Conservation (phyloP, 1,139 yeast genomes). For the Yamadazyma atlantica region DNA sequence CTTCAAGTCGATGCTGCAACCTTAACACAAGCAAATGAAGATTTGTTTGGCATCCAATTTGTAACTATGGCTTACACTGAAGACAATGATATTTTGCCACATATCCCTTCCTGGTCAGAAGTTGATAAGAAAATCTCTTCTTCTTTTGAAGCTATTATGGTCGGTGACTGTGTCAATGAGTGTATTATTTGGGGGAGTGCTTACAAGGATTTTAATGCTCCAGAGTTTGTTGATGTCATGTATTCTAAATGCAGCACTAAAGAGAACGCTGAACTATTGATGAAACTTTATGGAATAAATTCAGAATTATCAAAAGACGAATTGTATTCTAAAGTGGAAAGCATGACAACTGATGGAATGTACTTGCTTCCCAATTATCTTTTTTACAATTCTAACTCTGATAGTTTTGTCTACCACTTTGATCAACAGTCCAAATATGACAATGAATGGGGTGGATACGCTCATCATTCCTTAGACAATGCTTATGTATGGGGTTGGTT, state of each 20-base stretch:
- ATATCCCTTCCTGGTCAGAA: constrained; percentile 11
- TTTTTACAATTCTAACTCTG: constrained; percentile 7
- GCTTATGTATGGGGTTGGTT: constrained; percentile 15
- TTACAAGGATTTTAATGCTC: constrained; percentile 9
- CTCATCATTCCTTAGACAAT: constrained; percentile 18
- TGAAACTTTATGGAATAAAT: constrained; percentile 5
- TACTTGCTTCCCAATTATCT: constrained; percentile 9
- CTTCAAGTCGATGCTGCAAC: constrained; percentile 9
- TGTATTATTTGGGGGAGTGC: constrained; percentile 14
- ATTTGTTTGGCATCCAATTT: constrained; percentile 8
- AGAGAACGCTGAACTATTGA: constrained; percentile 5
- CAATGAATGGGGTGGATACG: constrained; percentile 14
- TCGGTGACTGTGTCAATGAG: constrained; percentile 15
- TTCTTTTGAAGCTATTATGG: constrained; percentile 6
- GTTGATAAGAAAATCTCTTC: constrained; percentile 7
- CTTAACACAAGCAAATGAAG: constrained; percentile 10
- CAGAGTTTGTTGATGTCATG: constrained; percentile 3
- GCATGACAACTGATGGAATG: constrained; percentile 9
- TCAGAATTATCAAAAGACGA: constrained; percentile 3
- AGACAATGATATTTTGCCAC: constrained; percentile 6
- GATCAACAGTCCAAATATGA: constrained; percentile 12
- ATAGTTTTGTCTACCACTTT: constrained; percentile 8
- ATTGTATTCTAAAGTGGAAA: constrained; percentile 5
- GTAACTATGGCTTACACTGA: constrained; percentile 16
- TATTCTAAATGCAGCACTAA: constrained; percentile 2